Evolutionary conservation across 2,329 filamentous ascomycete species (phyloP), one percentile per base, ranked within the genome.

Genomic region (Trichoderma sp.): DNA sequence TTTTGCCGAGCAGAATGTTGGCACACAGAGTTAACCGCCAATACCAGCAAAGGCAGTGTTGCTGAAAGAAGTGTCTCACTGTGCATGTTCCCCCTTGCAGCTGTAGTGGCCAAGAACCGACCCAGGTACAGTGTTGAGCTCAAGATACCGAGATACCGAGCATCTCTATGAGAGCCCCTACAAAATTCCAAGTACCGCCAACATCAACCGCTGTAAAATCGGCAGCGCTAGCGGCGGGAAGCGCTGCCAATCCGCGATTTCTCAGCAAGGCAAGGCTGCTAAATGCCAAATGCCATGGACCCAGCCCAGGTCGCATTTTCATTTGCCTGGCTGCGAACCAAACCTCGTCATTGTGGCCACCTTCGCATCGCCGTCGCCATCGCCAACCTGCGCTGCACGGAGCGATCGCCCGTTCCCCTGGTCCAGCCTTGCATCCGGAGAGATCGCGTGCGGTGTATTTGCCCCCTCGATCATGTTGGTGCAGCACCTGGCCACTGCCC

Each of bases 391-490:
- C 53, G 53, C 19, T 58, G 55, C 55, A 33, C 21, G 53, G 19
- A 66, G 52, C 14, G 37, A 43, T 53, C 31, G 53, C 57, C 40
- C 49, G 60, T 59, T 35, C 11, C n/a, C n/a, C 65, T 65, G 70
- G 69, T 72, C 72, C 71, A 72, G 74, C 74, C 73, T 72, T 67
- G 72, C 74, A 43, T 43, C 79, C 78, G 78, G 79, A 71, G 78
- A 73, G 70, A 37, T 58, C 47, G 56, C 56, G 47, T 40, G 33
- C 70, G 69, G 70, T 62, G 8, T 43, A 1, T 5, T 4, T n/a
- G 70, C 70, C 74, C 72, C 57, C 71, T 74, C 75, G 80, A 82
- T 79, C 80, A 82, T 82, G 80, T 81, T 81, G 77, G 76, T 78
- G 76, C 77, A 77, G 76, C 77, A 77, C 77, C 75, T 75, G 72